Base-by-base conservation (phyloP, 805 yeast genomes). In the Lachancea quebecensis region DNA sequence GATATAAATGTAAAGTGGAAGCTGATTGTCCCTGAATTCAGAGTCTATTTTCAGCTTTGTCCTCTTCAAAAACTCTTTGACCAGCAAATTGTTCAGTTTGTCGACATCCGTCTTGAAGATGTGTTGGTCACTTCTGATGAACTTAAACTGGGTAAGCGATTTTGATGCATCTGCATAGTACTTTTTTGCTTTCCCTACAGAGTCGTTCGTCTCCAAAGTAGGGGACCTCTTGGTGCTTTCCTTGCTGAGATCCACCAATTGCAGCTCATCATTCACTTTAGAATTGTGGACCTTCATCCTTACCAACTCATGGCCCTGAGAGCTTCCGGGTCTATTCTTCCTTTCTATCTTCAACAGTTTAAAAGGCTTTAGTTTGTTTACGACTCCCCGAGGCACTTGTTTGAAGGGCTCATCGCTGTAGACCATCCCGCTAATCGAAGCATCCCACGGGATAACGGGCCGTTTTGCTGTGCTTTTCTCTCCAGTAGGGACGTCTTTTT, bases 311-410 rank as follows among this genome's bases (percentile, higher is more conserved):
- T 86, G 77, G 68, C 16, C 15, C 85, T 77, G 77, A 81, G 80
- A 68, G 81, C 75, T 63, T 77, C 74, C 72, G 80, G 83, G 66
- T 81, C 91, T 64, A 81, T 78, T 74, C 81, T 84, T 91, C 81
- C 82, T 74, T 79, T 86, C 68, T 78, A 77, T 66, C 80, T 74
- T 70, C 87, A 78, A 48, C 38, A 64, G 44, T 44, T 54, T 56
- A 50, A 66, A 70, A 0, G 74, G 72, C 21, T 61, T 65, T 32
- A 71, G 49, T 28, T 57, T 57, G 11, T 55, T 53, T 0, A 71
- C 69, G 7, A 69, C 59, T 12, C 57, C 54, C 42, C 62, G 61
- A 2, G 76, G 75, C 1, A 71, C 60, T 29, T 57, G 52, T 46
- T 59, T 57, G 50, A 66, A 62, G 4, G 66, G 49, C 15, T 59